Evolutionary conservation across 169 alveolate species (phyloP).

Genomic region (Plasmodium knowlesi): DNA sequence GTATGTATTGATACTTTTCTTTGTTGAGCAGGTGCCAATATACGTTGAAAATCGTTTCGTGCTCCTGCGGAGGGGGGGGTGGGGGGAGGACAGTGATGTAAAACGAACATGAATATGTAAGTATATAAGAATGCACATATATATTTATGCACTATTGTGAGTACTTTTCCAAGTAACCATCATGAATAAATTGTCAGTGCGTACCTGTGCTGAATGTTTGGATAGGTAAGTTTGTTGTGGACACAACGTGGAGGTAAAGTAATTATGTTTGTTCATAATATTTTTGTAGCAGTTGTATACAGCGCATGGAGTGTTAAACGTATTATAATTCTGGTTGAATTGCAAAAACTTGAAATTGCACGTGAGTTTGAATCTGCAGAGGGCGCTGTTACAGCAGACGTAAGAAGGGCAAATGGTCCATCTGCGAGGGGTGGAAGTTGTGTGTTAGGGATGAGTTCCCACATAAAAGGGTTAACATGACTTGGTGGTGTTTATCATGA

Average conservation of each 20-base stretch:
- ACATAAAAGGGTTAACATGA: neutral
- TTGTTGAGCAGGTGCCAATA: constrained; percentile 59
- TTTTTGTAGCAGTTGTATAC: constrained; percentile 62
- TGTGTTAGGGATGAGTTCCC: neutral
- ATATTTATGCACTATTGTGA: neutral
- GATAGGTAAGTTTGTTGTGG: constrained; percentile 69
- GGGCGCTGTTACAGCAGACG: constrained; percentile 66
- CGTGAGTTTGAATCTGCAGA: constrained; percentile 58
- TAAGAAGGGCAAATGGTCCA: constrained; percentile 75
- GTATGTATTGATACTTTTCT: constrained; percentile 67
- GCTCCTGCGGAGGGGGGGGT: constrained; percentile 16
- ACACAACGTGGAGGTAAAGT: constrained; percentile 60
- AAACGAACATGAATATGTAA: neutral
- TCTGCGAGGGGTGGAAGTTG: neutral
- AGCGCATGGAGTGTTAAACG: constrained; percentile 59
- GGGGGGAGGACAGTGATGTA: no score
- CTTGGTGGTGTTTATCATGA: neutral
- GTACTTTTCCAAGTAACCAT: neutral
- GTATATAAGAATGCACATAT: neutral
- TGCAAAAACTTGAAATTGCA: constrained; percentile 66
- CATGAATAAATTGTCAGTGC: neutral
- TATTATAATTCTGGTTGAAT: constrained; percentile 34
- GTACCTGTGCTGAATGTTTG: constrained; percentile 65
- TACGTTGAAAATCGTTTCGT: constrained; percentile 65
- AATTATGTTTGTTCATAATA: constrained; percentile 49